These are phyloP conservation scores for Ascoidea tarda DNA, from an alignment of 805 yeast genomes.

Conservation along the genomic window DNA sequence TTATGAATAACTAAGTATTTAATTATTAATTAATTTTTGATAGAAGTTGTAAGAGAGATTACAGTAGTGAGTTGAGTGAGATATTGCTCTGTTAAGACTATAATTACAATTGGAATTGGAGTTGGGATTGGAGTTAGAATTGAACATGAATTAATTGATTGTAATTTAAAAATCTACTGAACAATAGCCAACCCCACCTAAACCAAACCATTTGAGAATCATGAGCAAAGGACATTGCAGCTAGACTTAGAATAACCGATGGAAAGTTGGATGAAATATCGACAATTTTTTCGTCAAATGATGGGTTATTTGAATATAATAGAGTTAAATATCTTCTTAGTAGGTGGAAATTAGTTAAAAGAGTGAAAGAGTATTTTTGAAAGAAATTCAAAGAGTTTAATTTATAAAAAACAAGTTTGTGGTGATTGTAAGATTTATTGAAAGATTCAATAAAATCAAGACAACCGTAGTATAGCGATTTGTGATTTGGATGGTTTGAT, in stretches of 20 bases:
- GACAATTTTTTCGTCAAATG: neutral
- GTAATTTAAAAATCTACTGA: slow-evolving; percentile 63
- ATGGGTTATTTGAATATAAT: neutral
- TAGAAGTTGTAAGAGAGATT: no score
- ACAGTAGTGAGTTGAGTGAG: no score
- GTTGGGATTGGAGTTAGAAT: slow-evolving; percentile 2
- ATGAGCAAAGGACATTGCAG: slow-evolving; percentile 77
- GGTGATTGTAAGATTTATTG: slow-evolving; percentile 10
- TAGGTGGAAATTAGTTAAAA: slow-evolving; percentile 4
- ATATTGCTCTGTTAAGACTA: neutral
- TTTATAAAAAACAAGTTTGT: slow-evolving; percentile 16
- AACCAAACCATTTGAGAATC: slow-evolving; percentile 91
- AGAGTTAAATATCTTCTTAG: neutral
- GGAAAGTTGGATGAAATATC: slow-evolving; percentile 18
- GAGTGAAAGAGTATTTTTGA: slow-evolving; percentile 10
- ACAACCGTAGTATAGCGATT: slow-evolving; percentile 37
- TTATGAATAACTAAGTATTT: no score
- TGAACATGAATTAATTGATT: slow-evolving; percentile 40
- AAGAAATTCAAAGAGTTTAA: slow-evolving; percentile 18
- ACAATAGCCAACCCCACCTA: slow-evolving; percentile 73
- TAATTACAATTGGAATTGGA: neutral
- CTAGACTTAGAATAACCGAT: slow-evolving; percentile 22
- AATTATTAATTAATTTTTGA: no score
- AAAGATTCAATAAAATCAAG: slow-evolving; percentile 18
- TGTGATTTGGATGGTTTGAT: slow-evolving; percentile 82